Evolutionary conservation across 768 basidiomycete species (phyloP), one percentile per base, ranked within the genome.

Genomic region (Auricularia cornea): DNA sequence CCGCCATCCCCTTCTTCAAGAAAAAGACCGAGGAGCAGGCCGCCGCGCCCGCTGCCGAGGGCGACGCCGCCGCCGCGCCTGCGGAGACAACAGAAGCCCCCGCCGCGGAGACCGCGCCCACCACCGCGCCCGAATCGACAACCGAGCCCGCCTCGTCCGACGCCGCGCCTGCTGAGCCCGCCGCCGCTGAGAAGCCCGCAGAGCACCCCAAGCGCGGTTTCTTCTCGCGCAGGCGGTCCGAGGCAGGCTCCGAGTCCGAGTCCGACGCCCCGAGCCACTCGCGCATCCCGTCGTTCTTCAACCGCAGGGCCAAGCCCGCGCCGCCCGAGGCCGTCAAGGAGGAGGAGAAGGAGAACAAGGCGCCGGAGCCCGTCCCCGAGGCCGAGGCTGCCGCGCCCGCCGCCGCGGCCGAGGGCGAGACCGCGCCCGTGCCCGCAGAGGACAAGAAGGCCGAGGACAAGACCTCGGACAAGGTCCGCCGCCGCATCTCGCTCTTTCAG

Each of bases 401-500:
- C 10, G 10, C 54, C 5, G 54, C 54, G 12, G 8, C 30, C 54
- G 54, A 14, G 16, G 54, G 18, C 26, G 54, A 57, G 30, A 8
- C 30, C 28, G 30, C 30, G 4, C 18, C 54, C 28, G 18, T n/a
- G n/a, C n/a, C 54, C 2, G 54, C 54, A 1, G 30, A 31, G 28
- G 54, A 57, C 3, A 57, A 26, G 54, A 57, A 57, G 54, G 28
- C 26, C 26, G 30, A 31, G 18, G 54, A 57, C 51, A 52, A 52
- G 28, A 28, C 28, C 51, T n/a, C 20, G 10, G 54, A 26, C 28
- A 57, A 57, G 54, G 18, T 48, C 38, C 60, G 40, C 40, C 29
- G 40, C 28, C 40, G 60, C 40, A 40, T 61, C 35, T 28, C 26
- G n/a, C 33, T 61, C 60, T 51, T 61, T 40, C 60, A 61, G 60